phyloP scores from a whole-genome alignment of 176 grass and related monocot species.

The Oryza meridionalis region DNA sequence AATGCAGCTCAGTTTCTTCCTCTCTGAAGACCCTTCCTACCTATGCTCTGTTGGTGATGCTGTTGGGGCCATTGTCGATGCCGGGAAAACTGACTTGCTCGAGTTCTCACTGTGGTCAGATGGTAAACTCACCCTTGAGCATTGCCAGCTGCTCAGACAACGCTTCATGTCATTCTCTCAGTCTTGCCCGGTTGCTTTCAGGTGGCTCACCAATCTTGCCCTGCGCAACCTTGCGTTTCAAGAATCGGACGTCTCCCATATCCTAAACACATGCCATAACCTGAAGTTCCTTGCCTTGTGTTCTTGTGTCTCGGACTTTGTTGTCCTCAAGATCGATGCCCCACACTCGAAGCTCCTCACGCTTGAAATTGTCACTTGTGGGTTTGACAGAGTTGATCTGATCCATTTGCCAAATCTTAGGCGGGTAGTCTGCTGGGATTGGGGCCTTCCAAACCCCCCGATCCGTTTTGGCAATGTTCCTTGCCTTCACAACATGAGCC shows the following conservation, averaged over 20 bases:
- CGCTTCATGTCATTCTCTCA: constrained; percentile 22
- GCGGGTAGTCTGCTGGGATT: too few relatives aligned
- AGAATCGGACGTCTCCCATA: constrained; percentile 1
- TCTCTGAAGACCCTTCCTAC: not conserved
- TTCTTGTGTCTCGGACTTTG: not conserved
- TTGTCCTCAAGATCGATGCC: not conserved
- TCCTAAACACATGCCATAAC: constrained; percentile 24
- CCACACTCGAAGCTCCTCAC: not conserved
- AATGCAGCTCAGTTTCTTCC: constrained; percentile 5
- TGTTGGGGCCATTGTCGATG: not conserved
- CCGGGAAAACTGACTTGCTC: not conserved
- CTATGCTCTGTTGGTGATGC: not conserved
- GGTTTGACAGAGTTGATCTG: not conserved
- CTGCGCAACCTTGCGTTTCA: not conserved
- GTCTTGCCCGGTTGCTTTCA: constrained; percentile 10
- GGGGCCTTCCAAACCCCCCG: too few relatives aligned
- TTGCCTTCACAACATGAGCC: too few relatives aligned
- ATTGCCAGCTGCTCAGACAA: not conserved
- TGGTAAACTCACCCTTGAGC: not conserved
- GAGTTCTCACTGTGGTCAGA: not conserved
- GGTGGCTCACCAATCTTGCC: constrained; percentile 11
- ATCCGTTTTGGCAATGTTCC: too few relatives aligned
- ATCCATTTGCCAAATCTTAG: not conserved
- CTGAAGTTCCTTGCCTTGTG: constrained; percentile 12
- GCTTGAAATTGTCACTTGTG: not conserved